These are phyloP conservation scores for Corylus avellana DNA, from an alignment of 306 rosid genomes.

Conservation along the genomic window DNA sequence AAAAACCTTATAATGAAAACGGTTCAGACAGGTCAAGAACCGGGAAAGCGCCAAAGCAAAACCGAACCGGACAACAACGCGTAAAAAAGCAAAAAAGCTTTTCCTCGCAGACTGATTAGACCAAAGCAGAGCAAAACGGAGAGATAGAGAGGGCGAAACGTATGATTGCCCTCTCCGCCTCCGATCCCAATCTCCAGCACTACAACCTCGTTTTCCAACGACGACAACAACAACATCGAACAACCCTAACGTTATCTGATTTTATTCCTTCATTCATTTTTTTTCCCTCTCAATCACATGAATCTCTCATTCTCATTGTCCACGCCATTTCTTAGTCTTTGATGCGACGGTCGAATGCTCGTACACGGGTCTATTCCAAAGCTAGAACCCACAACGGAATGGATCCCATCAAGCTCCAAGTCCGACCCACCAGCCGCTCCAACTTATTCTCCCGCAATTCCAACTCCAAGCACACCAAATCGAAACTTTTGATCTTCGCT, in stretches of 20 bases:
- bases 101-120: neutral
- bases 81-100: neutral
- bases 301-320: constrained; percentile 14
- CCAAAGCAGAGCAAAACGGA: neutral
- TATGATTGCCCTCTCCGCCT: constrained; percentile 42
- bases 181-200: constrained; percentile 12
- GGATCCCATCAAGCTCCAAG: constrained; percentile 73
- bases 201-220: neutral
- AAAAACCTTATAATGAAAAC: too few relatives aligned
- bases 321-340: constrained; percentile 23
- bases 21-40: too few relatives aligned
- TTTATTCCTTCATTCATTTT: neutral
- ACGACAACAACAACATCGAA: constrained; percentile 3
- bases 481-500: constrained; percentile 22
- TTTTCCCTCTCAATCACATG: constrained; percentile 18
- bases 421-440: constrained; percentile 56
- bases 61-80: neutral
- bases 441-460: constrained; percentile 62
- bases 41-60: too few relatives aligned
- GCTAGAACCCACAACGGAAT: constrained; percentile 27
- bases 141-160: constrained; percentile 41
- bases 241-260: neutral
- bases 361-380: constrained; percentile 40
- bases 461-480: constrained; percentile 35
- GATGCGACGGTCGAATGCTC: constrained; percentile 88